Evolutionary conservation across 1,284 basidiomycete species (phyloP), one percentile per base, ranked within the genome.

Genomic region (Tilletia walkeri): DNA sequence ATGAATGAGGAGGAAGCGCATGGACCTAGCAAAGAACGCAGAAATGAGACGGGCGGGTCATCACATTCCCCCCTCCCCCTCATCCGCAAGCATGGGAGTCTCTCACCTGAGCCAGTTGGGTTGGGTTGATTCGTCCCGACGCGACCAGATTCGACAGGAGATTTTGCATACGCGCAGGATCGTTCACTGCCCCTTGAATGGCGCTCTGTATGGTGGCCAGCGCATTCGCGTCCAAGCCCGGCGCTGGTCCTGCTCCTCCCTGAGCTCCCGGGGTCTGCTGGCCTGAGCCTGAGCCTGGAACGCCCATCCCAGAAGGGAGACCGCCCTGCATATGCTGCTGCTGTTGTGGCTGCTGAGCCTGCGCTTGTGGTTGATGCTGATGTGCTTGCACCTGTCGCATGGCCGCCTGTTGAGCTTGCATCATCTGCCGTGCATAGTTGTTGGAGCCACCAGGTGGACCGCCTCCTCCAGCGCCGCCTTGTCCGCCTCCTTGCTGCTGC

Each of bases 401-500:
- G 20, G 76, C 75, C 20, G 79, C 78, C 69, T 80, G 79, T 53
- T 77, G 75, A 12, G 79, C 79, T 12, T 79, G 65, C 39, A 70
- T 74, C 67, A 75, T 73, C 68, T 79, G 79, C 50, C 79, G 76
- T 20, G 72, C 76, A 18, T 76, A 68, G 4, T 75, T 69, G 71
- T 78, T 77, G 65, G 56, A 14, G 34, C n/a, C 24, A 34, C 56
- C 56, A 14, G 24, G 24, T 34, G 56, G 36, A 9, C 59, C 59
- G 56, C 30, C 36, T n/a, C 36, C 59, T 4, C 36, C 14, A 36
- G 18, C 59, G 12, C 59, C 36, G 72, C 72, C 49, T 76, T 77
- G 24, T 20, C 24, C 54, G 24, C 34, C 12, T 12, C 54, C 54
- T 38, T 75, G 75, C 54, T 75, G 75, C 73, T 80, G 76, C 47